Conservation (phyloP, 192 early-diverging fungal species). For the Glomus cerebriforme region DNA sequence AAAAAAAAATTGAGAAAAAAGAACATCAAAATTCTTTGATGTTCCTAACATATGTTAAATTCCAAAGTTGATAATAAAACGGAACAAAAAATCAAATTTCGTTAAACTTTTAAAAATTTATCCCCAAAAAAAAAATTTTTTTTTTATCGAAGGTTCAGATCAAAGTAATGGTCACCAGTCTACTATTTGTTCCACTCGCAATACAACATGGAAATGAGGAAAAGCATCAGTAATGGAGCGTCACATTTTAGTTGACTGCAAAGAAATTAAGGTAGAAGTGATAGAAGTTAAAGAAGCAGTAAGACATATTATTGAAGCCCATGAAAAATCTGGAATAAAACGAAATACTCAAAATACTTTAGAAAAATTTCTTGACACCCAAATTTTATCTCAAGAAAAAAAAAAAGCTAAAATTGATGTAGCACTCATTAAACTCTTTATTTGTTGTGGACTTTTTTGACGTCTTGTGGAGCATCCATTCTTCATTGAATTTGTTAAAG, state of each 20-base stretch:
- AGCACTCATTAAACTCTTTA: background rate
- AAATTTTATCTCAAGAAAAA: background rate
- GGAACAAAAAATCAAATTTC: too few species aligned
- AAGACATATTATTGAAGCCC: background rate
- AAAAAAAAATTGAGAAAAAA: too few species aligned
- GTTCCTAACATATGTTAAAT: too few species aligned
- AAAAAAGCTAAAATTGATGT: background rate
- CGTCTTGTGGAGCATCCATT: background rate
- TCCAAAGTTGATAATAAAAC: too few species aligned
- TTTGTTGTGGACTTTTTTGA: background rate
- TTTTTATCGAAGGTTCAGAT: too few species aligned
- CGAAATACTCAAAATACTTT: background rate
- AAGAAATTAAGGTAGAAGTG: background rate
- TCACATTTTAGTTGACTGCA: background rate
- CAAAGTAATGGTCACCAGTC: too few species aligned
- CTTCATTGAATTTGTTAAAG: background rate
- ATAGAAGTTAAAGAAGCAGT: background rate
- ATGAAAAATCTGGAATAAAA: background rate
- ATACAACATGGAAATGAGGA: background rate
- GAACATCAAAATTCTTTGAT: too few species aligned
- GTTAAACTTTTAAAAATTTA: too few species aligned
- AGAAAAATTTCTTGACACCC: background rate
- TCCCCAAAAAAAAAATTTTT: too few species aligned
- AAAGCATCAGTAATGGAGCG: background rate
- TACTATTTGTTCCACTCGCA: background rate